phyloP scores from a whole-genome alignment of 2,329 filamentous ascomycete species.

The Ophiostoma perfectum region DNA sequence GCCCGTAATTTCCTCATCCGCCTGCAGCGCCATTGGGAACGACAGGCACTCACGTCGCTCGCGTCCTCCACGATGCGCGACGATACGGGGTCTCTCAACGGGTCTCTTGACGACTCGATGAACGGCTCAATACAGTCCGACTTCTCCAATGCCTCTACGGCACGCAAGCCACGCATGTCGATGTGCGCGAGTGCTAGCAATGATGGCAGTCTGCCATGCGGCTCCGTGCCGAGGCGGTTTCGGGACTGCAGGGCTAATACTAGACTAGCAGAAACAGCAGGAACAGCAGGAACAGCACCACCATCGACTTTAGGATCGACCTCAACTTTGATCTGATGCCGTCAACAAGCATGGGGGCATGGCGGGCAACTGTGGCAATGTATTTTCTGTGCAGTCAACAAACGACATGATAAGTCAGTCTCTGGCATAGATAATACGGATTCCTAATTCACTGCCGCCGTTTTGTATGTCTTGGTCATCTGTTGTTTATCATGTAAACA shows the following conservation, averaged over 20 bases:
- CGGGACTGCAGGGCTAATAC: not conserved
- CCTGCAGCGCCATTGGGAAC: not conserved
- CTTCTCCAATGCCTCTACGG: not conserved
- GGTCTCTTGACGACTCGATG: not conserved
- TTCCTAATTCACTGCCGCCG: no score
- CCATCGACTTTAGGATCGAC: not conserved
- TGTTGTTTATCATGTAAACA: no score
- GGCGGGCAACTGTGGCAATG: not conserved
- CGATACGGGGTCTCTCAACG: not conserved
- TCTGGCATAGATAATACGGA: no score
- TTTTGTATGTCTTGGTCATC: no score
- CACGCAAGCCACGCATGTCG: not conserved
- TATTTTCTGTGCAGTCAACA: not conserved
- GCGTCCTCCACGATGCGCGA: not conserved
- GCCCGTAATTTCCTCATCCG: not conserved
- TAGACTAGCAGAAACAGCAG: not conserved
- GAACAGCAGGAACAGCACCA: not conserved
- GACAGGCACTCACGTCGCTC: not conserved
- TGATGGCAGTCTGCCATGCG: not conserved
- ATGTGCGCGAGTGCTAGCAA: not conserved
- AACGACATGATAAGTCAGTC: not conserved
- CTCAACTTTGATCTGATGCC: not conserved
- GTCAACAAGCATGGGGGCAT: not conserved
- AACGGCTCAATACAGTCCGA: not conserved
- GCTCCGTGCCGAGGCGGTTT: not conserved